A percentile compares a stretch with the other conserved stretches of the same genome.
Evolutionary conservation across 768 basidiomycete genomes (phyloP).

Genomic region (Polyporus arcularius): DNA sequence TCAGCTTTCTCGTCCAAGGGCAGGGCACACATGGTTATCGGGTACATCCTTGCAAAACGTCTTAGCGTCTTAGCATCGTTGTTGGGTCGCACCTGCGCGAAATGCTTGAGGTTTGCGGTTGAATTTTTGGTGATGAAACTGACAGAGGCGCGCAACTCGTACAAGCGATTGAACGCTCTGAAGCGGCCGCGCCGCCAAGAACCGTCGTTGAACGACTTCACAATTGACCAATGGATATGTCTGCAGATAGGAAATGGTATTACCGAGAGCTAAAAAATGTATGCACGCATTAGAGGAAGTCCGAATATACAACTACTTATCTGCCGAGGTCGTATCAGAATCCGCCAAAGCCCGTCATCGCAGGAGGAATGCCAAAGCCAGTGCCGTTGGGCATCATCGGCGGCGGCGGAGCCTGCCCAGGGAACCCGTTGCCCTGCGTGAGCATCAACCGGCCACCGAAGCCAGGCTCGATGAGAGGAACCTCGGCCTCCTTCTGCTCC

Average conservation of each 20-base stretch:
- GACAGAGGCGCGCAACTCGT: no score
- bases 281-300: constrained; percentile 20
- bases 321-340: constrained; percentile 29
- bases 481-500: constrained; percentile 85
- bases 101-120: no score
- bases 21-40: no score
- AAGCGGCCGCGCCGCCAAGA: no score
- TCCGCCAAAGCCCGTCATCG: constrained; percentile 66
- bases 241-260: constrained; percentile 6
- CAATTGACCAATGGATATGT: no score
- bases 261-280: constrained; percentile 19
- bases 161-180: no score
- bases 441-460: constrained; percentile 63
- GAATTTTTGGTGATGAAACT: no score
- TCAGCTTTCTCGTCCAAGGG: no score
- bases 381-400: constrained; percentile 57
- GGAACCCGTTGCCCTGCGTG: constrained; percentile 74
- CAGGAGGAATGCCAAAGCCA: constrained; percentile 60
- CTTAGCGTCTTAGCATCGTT: no score
- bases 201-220: no score
- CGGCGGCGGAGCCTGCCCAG: constrained; percentile 64
- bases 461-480: constrained; percentile 87
- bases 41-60: no score
- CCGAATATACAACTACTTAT: constrained; percentile 22
- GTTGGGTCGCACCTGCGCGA: no score